phyloP scores from a whole-genome alignment of 805 yeast species.

The Wickerhamomyces chaumierensis region DNA sequence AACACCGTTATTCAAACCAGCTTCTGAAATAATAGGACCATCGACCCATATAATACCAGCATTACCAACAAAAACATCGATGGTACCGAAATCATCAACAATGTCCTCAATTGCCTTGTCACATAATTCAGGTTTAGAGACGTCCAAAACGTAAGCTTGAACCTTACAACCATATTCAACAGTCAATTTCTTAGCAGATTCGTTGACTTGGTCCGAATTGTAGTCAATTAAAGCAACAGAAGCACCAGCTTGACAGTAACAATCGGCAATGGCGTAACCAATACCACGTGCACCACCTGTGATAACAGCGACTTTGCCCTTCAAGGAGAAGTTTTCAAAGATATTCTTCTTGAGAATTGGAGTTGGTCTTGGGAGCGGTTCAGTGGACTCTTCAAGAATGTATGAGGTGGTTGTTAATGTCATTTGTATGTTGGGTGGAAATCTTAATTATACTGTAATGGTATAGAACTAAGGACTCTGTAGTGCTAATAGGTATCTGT shows the following conservation, averaged over 20 bases:
- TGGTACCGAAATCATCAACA: slow-evolving; percentile 55
- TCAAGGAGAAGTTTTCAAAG: slow-evolving; percentile 62
- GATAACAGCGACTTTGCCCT: slow-evolving; percentile 73
- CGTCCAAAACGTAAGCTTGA: slow-evolving; percentile 36
- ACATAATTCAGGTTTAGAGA: slow-evolving; percentile 17
- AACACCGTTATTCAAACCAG: slow-evolving; percentile 14
- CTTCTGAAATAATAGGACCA: slow-evolving; percentile 40
- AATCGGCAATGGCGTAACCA: slow-evolving; percentile 76
- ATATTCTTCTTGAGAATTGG: slow-evolving; percentile 43
- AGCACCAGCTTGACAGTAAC: slow-evolving; percentile 81
- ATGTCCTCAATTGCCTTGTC: slow-evolving; percentile 23
- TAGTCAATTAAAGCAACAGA: slow-evolving; percentile 42
- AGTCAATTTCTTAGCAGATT: slow-evolving; percentile 45
- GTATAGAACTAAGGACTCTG: no score
- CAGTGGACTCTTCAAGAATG: slow-evolving; percentile 15
- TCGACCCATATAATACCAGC: slow-evolving; percentile 82
- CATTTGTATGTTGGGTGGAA: no score
- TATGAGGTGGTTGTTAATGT: slow-evolving; percentile 6
- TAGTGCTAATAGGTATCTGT: no score
- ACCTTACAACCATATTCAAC: slow-evolving; percentile 47
- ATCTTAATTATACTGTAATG: no score
- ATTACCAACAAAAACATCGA: slow-evolving; percentile 80
- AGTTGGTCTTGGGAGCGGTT: slow-evolving; percentile 37
- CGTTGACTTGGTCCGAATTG: slow-evolving; percentile 30
- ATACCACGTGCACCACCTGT: slow-evolving; percentile 88